Base-by-base conservation (phyloP, 129 eudicot species). In the Escallonia herrerae region DNA sequence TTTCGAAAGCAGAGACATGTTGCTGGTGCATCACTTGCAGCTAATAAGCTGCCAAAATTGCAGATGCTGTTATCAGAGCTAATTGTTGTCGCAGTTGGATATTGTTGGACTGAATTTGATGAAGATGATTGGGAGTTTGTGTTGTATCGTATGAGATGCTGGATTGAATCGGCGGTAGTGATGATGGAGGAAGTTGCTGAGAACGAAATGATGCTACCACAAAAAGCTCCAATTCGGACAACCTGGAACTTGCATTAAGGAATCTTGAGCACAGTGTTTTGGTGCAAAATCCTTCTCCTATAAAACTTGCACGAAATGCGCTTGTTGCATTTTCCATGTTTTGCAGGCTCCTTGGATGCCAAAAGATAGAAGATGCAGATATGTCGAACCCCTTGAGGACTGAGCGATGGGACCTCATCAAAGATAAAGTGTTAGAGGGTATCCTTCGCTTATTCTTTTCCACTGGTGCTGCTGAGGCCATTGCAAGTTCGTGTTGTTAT, bases 101-200 rank as follows among this genome's bases (percentile, higher is more conserved):
- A 83, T 69, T 94, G 99, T 76, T 94, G 90, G 95, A 75, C 71
- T 13, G 90, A 89, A 14, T 77, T 94, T 52, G 76, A 67, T 44
- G 90, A 89, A 63, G 88, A 86, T 42, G 97, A 94, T 72, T 94
- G 95, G 97, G 82, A 82, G 51, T 94, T 89, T 70, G 68, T 86
- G 22, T 65, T 89, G 54, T 83, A 79, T 41, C 81, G 80, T 46
- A 68, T 80, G 77, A 94, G 95, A 81, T 76, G 66, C 68, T 89
- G 97, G 97, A 86, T 94, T 67, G 99, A 94, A 67, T 66, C 88
- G 40, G 80, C 85, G 14, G 97, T 94, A 60, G 79, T 87, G 15
- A 72, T 74, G 67, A 80, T 94, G 90, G 99, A 94, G 73, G 97
- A 86, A 61, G 73, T 82, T 65, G 86, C 85, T 56, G 97, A 94